Conservation (phyloP, 2,329 filamentous ascomycete species). For the Botrytis tulipae region DNA sequence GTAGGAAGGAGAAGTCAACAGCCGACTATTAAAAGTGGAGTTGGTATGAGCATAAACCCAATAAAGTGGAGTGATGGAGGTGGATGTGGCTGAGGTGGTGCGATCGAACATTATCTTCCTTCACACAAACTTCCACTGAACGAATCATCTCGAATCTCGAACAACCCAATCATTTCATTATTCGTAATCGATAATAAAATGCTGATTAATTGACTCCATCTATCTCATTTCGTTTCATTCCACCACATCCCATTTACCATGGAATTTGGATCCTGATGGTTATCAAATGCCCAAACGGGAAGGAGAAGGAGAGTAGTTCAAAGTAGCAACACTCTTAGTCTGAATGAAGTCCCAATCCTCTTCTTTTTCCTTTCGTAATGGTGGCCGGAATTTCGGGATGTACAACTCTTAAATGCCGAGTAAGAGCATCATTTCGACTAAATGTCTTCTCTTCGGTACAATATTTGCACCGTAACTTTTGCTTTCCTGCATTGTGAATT, state of each 20-base stretch:
- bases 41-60: neutral
- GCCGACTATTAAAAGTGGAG: neutral
- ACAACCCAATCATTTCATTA: neutral
- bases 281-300: neutral
- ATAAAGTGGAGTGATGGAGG: neutral
- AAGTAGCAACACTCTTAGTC: neutral
- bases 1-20: neutral
- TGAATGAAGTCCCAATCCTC: neutral
- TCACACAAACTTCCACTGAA: neutral
- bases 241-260: neutral
- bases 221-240: neutral
- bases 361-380: conserved; percentile 62
- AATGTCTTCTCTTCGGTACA: conserved; percentile 98
- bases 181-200: neutral
- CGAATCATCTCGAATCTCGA: neutral
- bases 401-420: conserved; percentile 89
- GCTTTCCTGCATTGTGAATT: conserved; percentile 91
- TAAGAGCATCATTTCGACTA: conserved; percentile 90
- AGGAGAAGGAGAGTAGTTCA: neutral
- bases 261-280: neutral
- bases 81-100: conserved; percentile 2
- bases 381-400: conserved; percentile 80
- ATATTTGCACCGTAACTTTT: conserved; percentile 88
- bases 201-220: neutral
- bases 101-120: neutral